A percentile compares a stretch with the other conserved stretches of the same genome.
These are phyloP conservation scores for Balansia obtecta DNA, from an alignment of 2,329 filamentous ascomycete genomes.

Conservation along the genomic window DNA sequence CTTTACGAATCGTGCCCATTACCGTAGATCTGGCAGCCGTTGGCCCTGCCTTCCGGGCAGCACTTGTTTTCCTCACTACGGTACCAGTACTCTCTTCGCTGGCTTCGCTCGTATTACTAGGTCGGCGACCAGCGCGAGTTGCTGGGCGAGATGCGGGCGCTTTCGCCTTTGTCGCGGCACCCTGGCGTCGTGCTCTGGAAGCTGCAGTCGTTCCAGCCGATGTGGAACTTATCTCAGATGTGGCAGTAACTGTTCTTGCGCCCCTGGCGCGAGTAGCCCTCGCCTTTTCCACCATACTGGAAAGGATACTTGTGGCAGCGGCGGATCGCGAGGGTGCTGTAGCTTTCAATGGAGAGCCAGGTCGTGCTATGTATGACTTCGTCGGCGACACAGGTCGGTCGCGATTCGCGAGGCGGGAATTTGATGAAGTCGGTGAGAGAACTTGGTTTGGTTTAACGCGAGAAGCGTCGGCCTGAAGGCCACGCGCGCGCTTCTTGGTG, in stretches of 20 bases:
- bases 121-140: constrained; percentile 37
- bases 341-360: constrained; percentile 50
- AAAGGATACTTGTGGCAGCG: constrained; percentile 33
- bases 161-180: constrained; percentile 20
- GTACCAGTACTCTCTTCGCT: constrained; percentile 54
- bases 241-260: constrained; percentile 31
- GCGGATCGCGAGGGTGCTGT: constrained; percentile 26
- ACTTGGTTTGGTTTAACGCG: constrained; percentile 40
- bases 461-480: constrained; percentile 28
- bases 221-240: constrained; percentile 31
- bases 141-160: constrained; percentile 23
- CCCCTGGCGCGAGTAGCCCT: constrained; percentile 40
- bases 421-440: constrained; percentile 72
- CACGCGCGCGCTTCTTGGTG: constrained; percentile 54
- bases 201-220: constrained; percentile 23
- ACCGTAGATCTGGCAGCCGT: constrained; percentile 36
- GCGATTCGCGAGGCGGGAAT: constrained; percentile 51
- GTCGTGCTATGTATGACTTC: constrained; percentile 45
- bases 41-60: constrained; percentile 18
- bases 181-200: constrained; percentile 21
- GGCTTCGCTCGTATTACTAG: constrained; percentile 48
- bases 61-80: constrained; percentile 43
- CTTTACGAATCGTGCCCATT: constrained; percentile 41
- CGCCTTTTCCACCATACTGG: constrained; percentile 48
- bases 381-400: constrained; percentile 36